Conservation (phyloP, 1,139 yeast genomes). For the Eremothecium sinecaudum region DNA sequence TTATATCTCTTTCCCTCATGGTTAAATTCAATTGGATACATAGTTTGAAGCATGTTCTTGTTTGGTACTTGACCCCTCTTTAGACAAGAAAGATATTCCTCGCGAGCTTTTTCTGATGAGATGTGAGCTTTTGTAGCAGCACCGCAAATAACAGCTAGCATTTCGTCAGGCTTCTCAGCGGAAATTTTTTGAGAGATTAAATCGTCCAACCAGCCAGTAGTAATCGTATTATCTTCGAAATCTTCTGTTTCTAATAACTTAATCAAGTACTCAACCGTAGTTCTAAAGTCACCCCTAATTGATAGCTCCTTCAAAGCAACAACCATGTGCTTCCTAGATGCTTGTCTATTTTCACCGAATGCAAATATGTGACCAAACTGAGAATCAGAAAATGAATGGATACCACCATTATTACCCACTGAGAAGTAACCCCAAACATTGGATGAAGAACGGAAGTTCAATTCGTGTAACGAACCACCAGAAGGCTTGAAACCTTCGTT, state of each 20-base stretch:
- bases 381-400: conserved; percentile 94
- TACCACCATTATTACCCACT: conserved; percentile 92
- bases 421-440: conserved; percentile 99
- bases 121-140: conserved; percentile 92
- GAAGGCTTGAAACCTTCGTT: conserved; percentile 99
- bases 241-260: conserved; percentile 93
- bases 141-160: conserved; percentile 89
- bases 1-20: conserved; percentile 90
- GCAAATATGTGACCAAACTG: conserved; percentile 98
- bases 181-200: conserved; percentile 86
- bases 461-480: conserved; percentile 91
- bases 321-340: conserved; percentile 97
- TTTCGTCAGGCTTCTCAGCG: conserved; percentile 91
- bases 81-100: conserved; percentile 59
- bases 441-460: conserved; percentile 91
- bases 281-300: conserved; percentile 95
- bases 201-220: conserved; percentile 98
- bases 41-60: conserved; percentile 67
- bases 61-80: conserved; percentile 95
- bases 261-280: conserved; percentile 93
- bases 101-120: conserved; percentile 61
- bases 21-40: conserved; percentile 88
- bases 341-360: conserved; percentile 96
- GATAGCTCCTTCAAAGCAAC: conserved; percentile 94
- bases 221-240: conserved; percentile 89